Evolutionary conservation across 2,329 filamentous ascomycete species (phyloP), one percentile per base, ranked within the genome.

Genomic region (Shiraia sp.): DNA sequence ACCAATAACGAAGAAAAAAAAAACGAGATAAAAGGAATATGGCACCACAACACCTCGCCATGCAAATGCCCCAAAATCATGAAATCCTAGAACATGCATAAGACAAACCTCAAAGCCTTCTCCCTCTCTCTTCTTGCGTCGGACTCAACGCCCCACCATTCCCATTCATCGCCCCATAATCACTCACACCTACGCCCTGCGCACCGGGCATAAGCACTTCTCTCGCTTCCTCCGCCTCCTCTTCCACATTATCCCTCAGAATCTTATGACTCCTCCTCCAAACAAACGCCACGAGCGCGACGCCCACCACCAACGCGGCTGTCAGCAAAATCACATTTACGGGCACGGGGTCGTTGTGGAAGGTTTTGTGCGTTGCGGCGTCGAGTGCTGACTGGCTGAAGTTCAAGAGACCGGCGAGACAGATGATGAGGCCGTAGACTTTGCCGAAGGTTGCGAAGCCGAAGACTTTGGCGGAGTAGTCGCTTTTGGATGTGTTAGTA

Each of bases 381-480:
- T 96, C 90, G 24, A 96, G 76, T 0, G 81, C 89, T 4, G 85
- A 86, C 72, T 95, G 90, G 1, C 81, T 81, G 61, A 96, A 91
- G 69, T 95, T 95, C 60, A 90, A 79, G 1, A 96, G 67, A 0
- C 91, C 90, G 0, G 90, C 86, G 2, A 93, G 72, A 69, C 88
- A 95, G 55, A 96, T 95, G 53, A 95, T 87, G 14, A 91, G 78
- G 9, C 90, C 90, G 69, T 96, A 96, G n/a, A 96, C 90, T 42
- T 88, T 95, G 32, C 90, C 91, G 56, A 96, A 96, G 0, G 90
- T 95, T 47, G 84, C 68, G 72, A 95, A 95, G 12, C 90, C 90
- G 65, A 96, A 96, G 25, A 96, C 90, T 71, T 95, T 95, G 47
- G 89, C 90, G 14, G 83, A 81, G 68, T 95, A 95, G 72, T 96